Evolutionary conservation across 306 rosid species (phyloP), one percentile per base, ranked within the genome.

Genomic region (Luffa acutangula): DNA sequence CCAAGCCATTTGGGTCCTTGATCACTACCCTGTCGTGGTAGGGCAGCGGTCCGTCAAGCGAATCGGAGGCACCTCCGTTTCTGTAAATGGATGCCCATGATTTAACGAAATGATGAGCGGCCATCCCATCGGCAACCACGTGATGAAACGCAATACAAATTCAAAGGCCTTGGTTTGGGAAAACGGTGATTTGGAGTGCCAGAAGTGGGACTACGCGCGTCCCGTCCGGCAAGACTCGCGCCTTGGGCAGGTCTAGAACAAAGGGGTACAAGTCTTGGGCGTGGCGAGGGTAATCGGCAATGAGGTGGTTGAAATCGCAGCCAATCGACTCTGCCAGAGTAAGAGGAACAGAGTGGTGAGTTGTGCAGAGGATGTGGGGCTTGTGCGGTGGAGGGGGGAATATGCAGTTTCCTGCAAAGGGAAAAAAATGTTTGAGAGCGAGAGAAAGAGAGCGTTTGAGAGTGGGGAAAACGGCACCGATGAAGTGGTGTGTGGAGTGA

Each of bases 401-500:
- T 9, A 83, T 34, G 54, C 81, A 79, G 21, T 79, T 56, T 0
- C 54, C 80, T 2, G 80, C 81, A 15, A 75, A 45, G 2, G 88
- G 90, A 13, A 78, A 87, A 13, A 85, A 87, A 82, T 56, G 83
- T 6, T 41, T 80, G 80, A 85, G 86, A 57, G 85, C 45, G 33
- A 85, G 82, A 43, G 85, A 81, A 75, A 87, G 88, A 8, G 88
- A 76, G 76, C 51, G 66, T 53, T 81, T 85, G 59, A 87, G 81
- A 41, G 75, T 6, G 18, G 86, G 90, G 12, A 87, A 79, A 74
- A 75, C 6, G 6, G 77, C 7, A 13, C 70, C 53, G 5, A 25
- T 53, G 78, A 85, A 85, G 42, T 79, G 51, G 7, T 77, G 78
- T 3, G 84, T 80, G 0, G 88, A 60, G 59, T 83, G 75, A n/a